Evolutionary conservation across 2,329 filamentous ascomycete species (phyloP).

Genomic region (Penicillium sp.): DNA sequence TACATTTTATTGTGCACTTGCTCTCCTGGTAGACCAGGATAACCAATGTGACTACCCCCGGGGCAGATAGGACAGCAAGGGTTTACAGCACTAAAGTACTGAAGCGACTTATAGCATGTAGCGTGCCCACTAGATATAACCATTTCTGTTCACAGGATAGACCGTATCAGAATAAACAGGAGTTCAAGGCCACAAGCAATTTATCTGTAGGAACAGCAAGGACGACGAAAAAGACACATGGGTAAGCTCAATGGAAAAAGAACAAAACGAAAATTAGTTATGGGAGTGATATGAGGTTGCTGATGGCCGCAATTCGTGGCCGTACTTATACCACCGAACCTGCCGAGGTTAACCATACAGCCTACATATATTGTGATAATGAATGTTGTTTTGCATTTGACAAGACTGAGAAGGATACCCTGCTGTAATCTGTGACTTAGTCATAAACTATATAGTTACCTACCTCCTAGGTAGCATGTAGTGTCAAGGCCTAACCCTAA

Average conservation of each 20-base stretch:
- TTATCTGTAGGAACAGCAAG: not conserved
- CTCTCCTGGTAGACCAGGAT: not conserved
- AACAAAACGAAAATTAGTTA: not conserved
- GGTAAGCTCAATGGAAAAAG: not conserved
- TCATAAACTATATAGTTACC: not conserved
- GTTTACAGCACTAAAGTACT: not conserved
- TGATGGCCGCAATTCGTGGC: not conserved
- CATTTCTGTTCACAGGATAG: not conserved
- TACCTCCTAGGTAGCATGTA: too few relatives aligned
- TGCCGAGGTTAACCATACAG: conserved; percentile 34
- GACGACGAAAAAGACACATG: too few relatives aligned
- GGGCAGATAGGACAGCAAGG: too few relatives aligned
- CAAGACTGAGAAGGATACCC: too few relatives aligned
- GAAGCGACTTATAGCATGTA: not conserved
- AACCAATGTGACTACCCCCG: too few relatives aligned
- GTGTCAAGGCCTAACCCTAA: not conserved
- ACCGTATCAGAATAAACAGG: not conserved
- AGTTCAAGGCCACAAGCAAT: not conserved
- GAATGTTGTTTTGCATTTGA: not conserved
- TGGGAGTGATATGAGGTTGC: not conserved
- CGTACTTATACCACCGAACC: conserved; percentile 21
- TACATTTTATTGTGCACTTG: not conserved
- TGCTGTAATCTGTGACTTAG: not conserved
- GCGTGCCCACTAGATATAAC: too few relatives aligned
- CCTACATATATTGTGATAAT: not conserved